Base-by-base conservation (phyloP, 371 early-diverging fungal species). In the Syncephalastrum monosporum region DNA sequence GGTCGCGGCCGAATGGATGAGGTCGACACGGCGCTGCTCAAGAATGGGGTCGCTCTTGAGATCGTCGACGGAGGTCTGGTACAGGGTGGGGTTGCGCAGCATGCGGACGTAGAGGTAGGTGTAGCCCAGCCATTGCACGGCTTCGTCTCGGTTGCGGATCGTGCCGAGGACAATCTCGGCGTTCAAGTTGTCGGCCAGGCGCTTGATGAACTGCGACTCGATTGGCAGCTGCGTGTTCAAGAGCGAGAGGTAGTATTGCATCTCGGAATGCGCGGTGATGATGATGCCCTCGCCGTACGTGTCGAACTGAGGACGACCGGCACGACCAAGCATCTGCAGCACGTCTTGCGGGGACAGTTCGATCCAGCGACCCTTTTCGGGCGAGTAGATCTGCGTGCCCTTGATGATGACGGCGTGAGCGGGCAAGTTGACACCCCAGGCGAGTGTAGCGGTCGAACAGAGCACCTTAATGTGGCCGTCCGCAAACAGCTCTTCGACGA, bases 351-450 rank as follows among this genome's bases (percentile, higher is more conserved):
- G 96, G 21, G 89, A 88, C 41, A 99, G 70, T 69, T 99, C 98
- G 16, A 84, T 82, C 94, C 94, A 98, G 14, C 87, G 77, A 60
- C 99, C 96, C 77, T 91, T 93, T 65, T 97, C 95, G 7, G 96
- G 93, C 21, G 88, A 85, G 71, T 99, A 99, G 59, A 98, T 92
- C 68, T 95, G 95, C 6, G 99, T 99, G 12, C 99, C 99, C 78
- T 97, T 98, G 73, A 99, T 98, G 53, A 99, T 93, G 49, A 99
- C 99, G 3, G 96, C 90, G 71, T 99, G 95, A 15, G 99, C 99
- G 23, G 99, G 99, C 64, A 99, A 84, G 71, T 99, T 99, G 56
- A 99, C 99, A 78, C 99, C 99, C 99, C 99, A 99, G 29, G 99
- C 99, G 49, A 99, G 81, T 0, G 99, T 99, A 14, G 99, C 96